Evolutionary conservation across 73 alveolate species (phyloP).

Genomic region (Stentor coeruleus): DNA sequence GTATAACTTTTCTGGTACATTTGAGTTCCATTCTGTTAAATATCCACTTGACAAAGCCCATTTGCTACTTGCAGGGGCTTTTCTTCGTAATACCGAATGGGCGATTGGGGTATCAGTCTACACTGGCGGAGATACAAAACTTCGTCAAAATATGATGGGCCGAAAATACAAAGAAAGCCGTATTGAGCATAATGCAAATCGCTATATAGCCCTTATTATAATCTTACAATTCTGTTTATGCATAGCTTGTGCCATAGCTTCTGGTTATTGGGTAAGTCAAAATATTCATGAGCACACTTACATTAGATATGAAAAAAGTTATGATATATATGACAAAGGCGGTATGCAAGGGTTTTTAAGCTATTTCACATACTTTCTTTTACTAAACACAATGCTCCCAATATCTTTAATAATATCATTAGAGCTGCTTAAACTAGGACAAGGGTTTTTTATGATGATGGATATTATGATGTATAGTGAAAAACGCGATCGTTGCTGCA

Average conservation of each 20-base stretch:
- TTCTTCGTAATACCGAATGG: slow-evolving; percentile 85
- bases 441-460: slow-evolving; percentile 71
- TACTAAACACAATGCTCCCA: slow-evolving; percentile 95
- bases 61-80: slow-evolving; percentile 90
- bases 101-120: slow-evolving; percentile 88
- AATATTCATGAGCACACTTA: slow-evolving; percentile 41
- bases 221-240: slow-evolving; percentile 36
- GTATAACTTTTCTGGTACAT: neutral
- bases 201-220: slow-evolving; percentile 39
- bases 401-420: slow-evolving; percentile 90
- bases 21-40: neutral
- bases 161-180: slow-evolving; percentile 81
- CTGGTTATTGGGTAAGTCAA: slow-evolving; percentile 33
- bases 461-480: slow-evolving; percentile 78
- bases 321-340: slow-evolving; percentile 7
- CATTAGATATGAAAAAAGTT: neutral
- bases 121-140: slow-evolving; percentile 93
- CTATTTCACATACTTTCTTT: slow-evolving; percentile 89
- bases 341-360: slow-evolving; percentile 55
- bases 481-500: slow-evolving; percentile 62
- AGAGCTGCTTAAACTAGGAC: slow-evolving; percentile 91
- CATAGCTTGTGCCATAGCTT: slow-evolving; percentile 28
- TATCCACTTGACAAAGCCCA: slow-evolving; percentile 57
- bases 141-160: slow-evolving; percentile 89
- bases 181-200: slow-evolving; percentile 49